Evolutionary conservation across 805 yeast genomes (phyloP), one percentile per base, ranked within the genome.

Genomic region (Hanseniaspora opuntiae): DNA sequence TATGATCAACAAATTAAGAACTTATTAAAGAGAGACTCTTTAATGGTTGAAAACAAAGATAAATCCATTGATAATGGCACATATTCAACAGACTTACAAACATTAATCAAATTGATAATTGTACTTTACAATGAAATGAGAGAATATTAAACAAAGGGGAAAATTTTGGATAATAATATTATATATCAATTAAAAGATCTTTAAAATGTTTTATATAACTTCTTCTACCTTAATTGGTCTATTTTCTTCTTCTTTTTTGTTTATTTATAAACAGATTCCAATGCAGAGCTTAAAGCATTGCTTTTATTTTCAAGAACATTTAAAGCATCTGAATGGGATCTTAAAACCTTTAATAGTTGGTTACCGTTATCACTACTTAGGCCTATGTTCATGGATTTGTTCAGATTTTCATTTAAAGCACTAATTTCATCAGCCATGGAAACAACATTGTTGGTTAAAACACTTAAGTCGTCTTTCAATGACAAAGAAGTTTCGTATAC

Each of bases 401-500:
- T 86, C 64, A 86, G 82, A 2, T 84, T 80, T 56, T 82, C 86
- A 61, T 90, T 84, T 5, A 87, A 88, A 36, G 79, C 81, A 64
- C 89, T 88, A 55, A 88, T 84, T 65, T 88, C 96, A 24, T 77
- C 75, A 45, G 88, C 85, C 62, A 88, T 72, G 0, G 88, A 76
- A 2, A 85, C 70, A 60, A 88, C 75, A 63, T 86, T 88, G 35
- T 78, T 73, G 9, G 94, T 95, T 63, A 93, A 72, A 12, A 76
- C 70, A 59, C 84, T 94, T 57, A 93, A 70, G 62, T 84, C 85
- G 60, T 82, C 88, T 64, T 86, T 95, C 57, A 93, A 71, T 41
- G 79, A 72, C 63, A 88, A 94, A 0, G 97, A 97, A 33, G 88
- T 77, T 57, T 77, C 80, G 65, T 90, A 93, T 0, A 96, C 94